Evolutionary conservation across 225 moss, liverwort and hornwort species (phyloP), one percentile per base, ranked within the genome.

Genomic region (Sphagnum tenellum): DNA sequence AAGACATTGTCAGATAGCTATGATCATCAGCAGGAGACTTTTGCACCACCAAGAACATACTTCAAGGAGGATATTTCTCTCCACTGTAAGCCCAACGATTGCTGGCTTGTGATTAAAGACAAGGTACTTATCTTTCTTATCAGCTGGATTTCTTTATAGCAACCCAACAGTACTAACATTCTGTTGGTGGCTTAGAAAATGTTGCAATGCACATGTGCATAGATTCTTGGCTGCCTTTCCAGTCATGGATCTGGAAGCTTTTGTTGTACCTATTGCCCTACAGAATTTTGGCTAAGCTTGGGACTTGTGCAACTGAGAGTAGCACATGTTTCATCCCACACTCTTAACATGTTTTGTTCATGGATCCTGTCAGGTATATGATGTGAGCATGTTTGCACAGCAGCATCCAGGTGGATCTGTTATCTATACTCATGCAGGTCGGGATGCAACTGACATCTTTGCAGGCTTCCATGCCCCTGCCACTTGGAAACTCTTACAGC

Each of bases 61-160:
- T 29, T 29, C 29, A 29, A 29, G 29, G 29, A 29, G 68, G 85
- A 89, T 29, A 83, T 98, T 51, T 81, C 87, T 57, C 66, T 66
- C 46, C 96, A 98, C 72, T 75, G 80, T 45, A 83, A 79, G 50
- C 68, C 72, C 13, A 55, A 66, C 8, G 93, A 98, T 71, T 90
- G 87, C 76, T 98, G 93, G 96, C 92, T 98, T 77, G 71, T 82
- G 44, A 71, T 93, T 67, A 98, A 90, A 66, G 89, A 83, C 44
- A 98, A 93, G 86, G 86, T 86, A 46, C 45, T 0, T 12, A 29
- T 29, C 29, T 29, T 29, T 29, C 29, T 29, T 29, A 29, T 29
- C 29, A 29, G 29, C 29, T 29, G 29, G 29, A 29, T 29, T 29
- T 29, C 29, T 29, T 29, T 29, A 29, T 29, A 29, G 29, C 29